These are phyloP conservation scores for Solanum medicagineum DNA, from an alignment of 257 asterid species.

Conservation along the genomic window DNA sequence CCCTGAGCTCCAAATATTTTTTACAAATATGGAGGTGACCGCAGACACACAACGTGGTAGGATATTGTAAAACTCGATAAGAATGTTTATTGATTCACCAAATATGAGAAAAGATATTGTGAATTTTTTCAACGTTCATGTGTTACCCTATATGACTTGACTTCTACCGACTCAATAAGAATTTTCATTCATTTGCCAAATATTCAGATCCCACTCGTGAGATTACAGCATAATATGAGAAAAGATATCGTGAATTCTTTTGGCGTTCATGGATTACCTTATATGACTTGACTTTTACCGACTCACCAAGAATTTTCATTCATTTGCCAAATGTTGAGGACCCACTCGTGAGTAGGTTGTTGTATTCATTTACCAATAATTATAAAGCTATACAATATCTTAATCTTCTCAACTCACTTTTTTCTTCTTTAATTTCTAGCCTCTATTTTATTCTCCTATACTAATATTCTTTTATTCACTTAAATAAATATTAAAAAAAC, in stretches of 20 bases:
- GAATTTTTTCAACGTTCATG: neutral
- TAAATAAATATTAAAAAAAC: neutral
- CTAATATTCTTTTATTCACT: neutral
- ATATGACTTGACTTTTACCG: neutral
- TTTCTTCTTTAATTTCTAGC: neutral
- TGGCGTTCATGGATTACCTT: neutral
- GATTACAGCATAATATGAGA: neutral
- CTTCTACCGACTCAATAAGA: neutral
- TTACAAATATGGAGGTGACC: neutral
- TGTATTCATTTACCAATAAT: neutral
- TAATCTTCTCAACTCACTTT: neutral
- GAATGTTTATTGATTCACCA: neutral
- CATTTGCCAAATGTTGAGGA: neutral
- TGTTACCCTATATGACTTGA: neutral
- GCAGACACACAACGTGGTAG: neutral
- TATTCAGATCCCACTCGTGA: neutral
- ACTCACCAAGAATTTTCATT: neutral
- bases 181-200: neutral
- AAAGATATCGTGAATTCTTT: no score
- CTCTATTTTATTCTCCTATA: neutral
- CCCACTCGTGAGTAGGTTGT: neutral
- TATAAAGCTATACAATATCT: neutral
- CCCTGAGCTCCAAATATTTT: neutral
- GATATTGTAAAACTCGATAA: neutral
- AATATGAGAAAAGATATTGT: neutral